Evolutionary conservation across 495 filamentous ascomycete genomes (phyloP).

Genomic region (Aspergillus coremiiformis): DNA sequence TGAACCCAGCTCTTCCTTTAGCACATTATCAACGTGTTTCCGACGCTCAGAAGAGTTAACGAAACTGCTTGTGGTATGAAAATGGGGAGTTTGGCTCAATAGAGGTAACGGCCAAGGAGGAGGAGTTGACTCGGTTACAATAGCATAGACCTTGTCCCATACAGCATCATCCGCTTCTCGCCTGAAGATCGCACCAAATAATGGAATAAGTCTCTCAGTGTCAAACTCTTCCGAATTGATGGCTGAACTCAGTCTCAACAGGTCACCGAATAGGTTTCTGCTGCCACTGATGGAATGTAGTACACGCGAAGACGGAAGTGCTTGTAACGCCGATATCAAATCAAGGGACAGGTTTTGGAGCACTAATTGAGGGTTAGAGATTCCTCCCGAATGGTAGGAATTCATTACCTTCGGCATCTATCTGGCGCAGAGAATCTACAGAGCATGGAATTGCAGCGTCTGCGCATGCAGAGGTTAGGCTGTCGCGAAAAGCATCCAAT

Average conservation of each 20-base stretch:
- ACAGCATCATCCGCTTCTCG: not conserved
- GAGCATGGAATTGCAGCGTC: too few species aligned
- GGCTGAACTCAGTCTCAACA: not conserved
- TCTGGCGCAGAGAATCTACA: too few species aligned
- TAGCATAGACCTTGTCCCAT: not conserved
- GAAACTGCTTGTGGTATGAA: constrained; percentile 4
- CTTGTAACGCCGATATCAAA: not conserved
- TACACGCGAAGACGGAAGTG: not conserved
- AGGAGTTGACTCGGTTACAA: not conserved
- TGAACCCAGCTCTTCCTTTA: constrained; percentile 6
- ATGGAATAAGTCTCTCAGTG: not conserved
- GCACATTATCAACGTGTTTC: not conserved
- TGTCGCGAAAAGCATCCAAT: too few species aligned
- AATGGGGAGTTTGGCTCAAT: not conserved
- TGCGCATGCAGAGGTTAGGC: too few species aligned
- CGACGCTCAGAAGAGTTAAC: constrained; percentile 7
- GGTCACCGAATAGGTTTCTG: not conserved
- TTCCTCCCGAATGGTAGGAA: too few species aligned
- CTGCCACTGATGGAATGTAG: not conserved
- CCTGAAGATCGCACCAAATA: not conserved
- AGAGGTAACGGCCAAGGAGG: not conserved
- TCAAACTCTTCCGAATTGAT: not conserved
- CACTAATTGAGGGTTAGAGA: too few species aligned
- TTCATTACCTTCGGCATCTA: too few species aligned
- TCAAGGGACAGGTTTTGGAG: not conserved